phyloP scores from a whole-genome alignment of 257 asterid species.

The Nyctanthes arbortristis region DNA sequence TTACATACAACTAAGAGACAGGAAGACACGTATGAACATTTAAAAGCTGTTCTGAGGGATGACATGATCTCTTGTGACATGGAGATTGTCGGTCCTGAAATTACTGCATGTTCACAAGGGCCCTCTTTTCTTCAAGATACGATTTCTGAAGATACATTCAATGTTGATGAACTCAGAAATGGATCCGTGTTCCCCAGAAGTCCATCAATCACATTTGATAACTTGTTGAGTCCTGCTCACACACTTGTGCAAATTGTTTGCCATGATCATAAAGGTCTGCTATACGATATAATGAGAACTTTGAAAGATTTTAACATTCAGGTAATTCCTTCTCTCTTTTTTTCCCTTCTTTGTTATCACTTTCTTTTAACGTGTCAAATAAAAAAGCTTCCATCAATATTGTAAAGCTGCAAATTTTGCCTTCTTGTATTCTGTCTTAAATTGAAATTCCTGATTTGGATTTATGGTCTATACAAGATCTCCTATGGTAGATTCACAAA shows the following conservation, averaged over 20 bases:
- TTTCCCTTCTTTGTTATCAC: background rate
- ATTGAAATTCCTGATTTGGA: background rate
- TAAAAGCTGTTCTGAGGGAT: slow-evolving; percentile 60
- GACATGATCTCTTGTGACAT: slow-evolving; percentile 62
- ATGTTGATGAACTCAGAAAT: slow-evolving; percentile 33
- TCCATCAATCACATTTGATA: slow-evolving; percentile 68
- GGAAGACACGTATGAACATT: slow-evolving; percentile 56
- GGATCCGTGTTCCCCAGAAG: slow-evolving; percentile 40
- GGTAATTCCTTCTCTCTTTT: slow-evolving; percentile 45
- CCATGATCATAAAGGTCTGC: slow-evolving; percentile 79
- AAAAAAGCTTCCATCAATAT: too few relatives aligned
- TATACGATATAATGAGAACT: slow-evolving; percentile 86
- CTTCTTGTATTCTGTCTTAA: background rate
- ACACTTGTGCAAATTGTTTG: slow-evolving; percentile 85
- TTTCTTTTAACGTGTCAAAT: too few relatives aligned
- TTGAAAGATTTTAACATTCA: slow-evolving; percentile 81
- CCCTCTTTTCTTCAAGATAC: slow-evolving; percentile 63
- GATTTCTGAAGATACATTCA: slow-evolving; percentile 57
- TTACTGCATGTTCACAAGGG: slow-evolving; percentile 63
- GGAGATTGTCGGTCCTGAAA: slow-evolving; percentile 70
- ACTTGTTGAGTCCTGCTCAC: slow-evolving; percentile 74
- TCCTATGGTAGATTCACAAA: slow-evolving; percentile 76
- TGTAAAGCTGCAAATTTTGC: background rate
- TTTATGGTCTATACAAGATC: slow-evolving; percentile 41
- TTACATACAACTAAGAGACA: slow-evolving; percentile 63